Conservation (phyloP, 1,139 yeast species). For the Saccharomyces uvarum region DNA sequence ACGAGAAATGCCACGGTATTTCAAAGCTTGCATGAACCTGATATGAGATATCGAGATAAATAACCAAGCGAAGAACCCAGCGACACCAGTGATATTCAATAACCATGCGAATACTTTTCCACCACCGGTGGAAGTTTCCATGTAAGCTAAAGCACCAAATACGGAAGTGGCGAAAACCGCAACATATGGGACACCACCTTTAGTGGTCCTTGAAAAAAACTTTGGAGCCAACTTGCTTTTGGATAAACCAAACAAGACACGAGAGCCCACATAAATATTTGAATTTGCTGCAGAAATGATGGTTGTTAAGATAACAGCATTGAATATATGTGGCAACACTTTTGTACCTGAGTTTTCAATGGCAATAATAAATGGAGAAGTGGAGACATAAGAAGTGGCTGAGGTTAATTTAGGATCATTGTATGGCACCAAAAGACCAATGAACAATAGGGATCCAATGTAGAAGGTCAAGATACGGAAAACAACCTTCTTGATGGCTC, state of each 20-base stretch:
- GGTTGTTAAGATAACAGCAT: conserved; percentile 64
- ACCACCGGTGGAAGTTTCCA: conserved; percentile 57
- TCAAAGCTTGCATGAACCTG: conserved; percentile 55
- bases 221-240: conserved; percentile 57
- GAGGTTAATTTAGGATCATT: conserved; percentile 41
- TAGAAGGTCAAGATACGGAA: conserved; percentile 70
- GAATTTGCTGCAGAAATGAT: conserved; percentile 79
- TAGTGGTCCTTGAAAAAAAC: conserved; percentile 47
- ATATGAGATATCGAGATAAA: conserved; percentile 58
- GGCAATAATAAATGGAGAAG: conserved; percentile 71
- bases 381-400: conserved; percentile 41
- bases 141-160: conserved; percentile 59
- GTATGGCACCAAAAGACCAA: conserved; percentile 69
- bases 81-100: conserved; percentile 69
- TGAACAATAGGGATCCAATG: conserved; percentile 56
- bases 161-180: conserved; percentile 52
- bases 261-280: conserved; percentile 69
- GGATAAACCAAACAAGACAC: conserved; percentile 64
- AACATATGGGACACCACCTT: conserved; percentile 58
- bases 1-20: conserved; percentile 51
- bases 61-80: conserved; percentile 69
- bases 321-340: conserved; percentile 64
- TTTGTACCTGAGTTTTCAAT: conserved; percentile 63
- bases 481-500: conserved; percentile 69
- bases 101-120: conserved; percentile 76